Percentiles rank a stretch among this genome's conserved stretches.
Evolutionary conservation across 306 rosid species (phyloP).

Genomic region (Quercus bicolor): DNA sequence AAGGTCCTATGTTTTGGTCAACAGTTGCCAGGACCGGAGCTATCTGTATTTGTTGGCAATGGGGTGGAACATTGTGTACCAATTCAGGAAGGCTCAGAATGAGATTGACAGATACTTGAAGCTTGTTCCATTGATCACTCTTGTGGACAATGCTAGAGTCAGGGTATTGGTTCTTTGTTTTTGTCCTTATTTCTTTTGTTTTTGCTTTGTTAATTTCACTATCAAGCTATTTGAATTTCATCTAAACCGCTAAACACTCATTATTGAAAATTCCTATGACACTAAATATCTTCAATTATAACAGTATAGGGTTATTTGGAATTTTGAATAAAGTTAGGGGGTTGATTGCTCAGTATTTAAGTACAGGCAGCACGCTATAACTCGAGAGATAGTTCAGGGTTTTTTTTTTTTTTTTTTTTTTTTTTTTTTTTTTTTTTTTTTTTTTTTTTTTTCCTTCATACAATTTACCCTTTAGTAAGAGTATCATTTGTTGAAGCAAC

Average conservation of each 20-base stretch:
- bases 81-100: constrained; percentile 92
- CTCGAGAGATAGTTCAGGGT: too few relatives aligned
- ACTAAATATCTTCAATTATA: too few relatives aligned
- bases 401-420: neutral
- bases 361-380: too few relatives aligned
- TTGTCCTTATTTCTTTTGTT: constrained; percentile 11
- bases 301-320: too few relatives aligned
- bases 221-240: too few relatives aligned
- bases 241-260: too few relatives aligned
- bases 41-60: constrained; percentile 88
- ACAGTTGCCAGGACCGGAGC: constrained; percentile 90
- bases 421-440: too few relatives aligned
- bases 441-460: neutral
- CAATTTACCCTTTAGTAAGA: neutral
- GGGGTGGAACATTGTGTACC: constrained; percentile 99
- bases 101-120: constrained; percentile 86
- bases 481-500: neutral
- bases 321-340: too few relatives aligned
- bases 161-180: constrained; percentile 50
- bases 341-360: too few relatives aligned
- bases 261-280: too few relatives aligned
- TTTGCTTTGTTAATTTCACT: neutral
- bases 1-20: constrained; percentile 76
- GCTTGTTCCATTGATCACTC: constrained; percentile 91
- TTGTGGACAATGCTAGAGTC: constrained; percentile 94